These are phyloP conservation scores for Cyclotella choctawhatcheeana DNA, from an alignment of 108 stramenopile genomes.

Conservation along the genomic window DNA sequence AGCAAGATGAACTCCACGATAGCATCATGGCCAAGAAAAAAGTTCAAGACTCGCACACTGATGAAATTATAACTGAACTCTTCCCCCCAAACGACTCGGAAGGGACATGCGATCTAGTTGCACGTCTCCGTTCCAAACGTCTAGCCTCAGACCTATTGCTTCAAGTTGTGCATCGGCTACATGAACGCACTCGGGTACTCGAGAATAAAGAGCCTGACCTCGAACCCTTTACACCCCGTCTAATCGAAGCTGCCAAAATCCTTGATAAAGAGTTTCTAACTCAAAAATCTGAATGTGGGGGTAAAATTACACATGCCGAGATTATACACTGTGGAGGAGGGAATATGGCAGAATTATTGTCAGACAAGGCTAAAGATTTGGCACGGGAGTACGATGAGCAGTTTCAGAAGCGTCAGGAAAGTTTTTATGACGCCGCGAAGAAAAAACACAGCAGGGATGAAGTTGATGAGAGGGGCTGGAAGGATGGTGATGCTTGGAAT, in stretches of 20 bases:
- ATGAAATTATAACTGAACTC: slow-evolving; percentile 38
- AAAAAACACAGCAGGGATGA: slow-evolving; percentile 50
- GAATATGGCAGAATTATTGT: slow-evolving; percentile 42
- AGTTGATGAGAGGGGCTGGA: slow-evolving; percentile 38
- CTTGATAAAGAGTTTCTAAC: slow-evolving; percentile 47
- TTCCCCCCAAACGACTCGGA: slow-evolving; percentile 37
- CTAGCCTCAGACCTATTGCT: slow-evolving; percentile 45
- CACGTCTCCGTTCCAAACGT: slow-evolving; percentile 39
- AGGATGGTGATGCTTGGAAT: slow-evolving; percentile 47
- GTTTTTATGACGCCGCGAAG: slow-evolving; percentile 55
- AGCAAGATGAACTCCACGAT: slow-evolving; percentile 46
- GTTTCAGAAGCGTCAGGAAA: slow-evolving; percentile 49
- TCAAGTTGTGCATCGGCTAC: slow-evolving; percentile 44
- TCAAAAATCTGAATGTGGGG: slow-evolving; percentile 26
- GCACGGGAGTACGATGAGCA: slow-evolving; percentile 55
- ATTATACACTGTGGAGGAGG: slow-evolving; percentile 53
- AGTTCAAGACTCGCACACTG: slow-evolving; percentile 42
- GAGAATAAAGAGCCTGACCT: slow-evolving; percentile 43
- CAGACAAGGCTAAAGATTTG: slow-evolving; percentile 51
- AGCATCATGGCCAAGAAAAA: slow-evolving; percentile 46
- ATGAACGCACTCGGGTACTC: slow-evolving; percentile 43
- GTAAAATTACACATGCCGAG: slow-evolving; percentile 49
- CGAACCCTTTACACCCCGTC: slow-evolving; percentile 7
- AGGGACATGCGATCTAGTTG: slow-evolving; percentile 30
- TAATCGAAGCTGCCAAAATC: slow-evolving; percentile 50